Conservation (phyloP, 768 basidiomycete genomes). For the Leccinum olivaceopallidum region DNA sequence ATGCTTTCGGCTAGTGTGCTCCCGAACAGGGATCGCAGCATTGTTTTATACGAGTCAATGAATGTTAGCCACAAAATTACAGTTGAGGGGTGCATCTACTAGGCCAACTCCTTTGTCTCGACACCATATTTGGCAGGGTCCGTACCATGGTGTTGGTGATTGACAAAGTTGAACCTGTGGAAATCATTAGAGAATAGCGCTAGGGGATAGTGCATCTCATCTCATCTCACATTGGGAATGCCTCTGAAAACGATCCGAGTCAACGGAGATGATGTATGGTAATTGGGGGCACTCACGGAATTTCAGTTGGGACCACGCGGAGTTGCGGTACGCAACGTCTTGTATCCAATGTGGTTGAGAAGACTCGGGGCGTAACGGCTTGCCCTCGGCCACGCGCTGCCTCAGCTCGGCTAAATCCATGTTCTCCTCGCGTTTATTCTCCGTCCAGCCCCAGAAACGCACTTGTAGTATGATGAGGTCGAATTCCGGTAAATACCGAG, state of each 20-base stretch:
- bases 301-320: slow-evolving; percentile 91
- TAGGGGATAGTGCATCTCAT: slow-evolving; percentile 1
- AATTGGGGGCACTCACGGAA: slow-evolving; percentile 58
- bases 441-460: slow-evolving; percentile 96
- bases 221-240: slow-evolving; percentile 70
- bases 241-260: slow-evolving; percentile 42
- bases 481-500: slow-evolving; percentile 10
- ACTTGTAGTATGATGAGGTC: slow-evolving; percentile 42
- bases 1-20: not conserved
- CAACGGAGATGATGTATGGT: slow-evolving; percentile 7
- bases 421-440: slow-evolving; percentile 82
- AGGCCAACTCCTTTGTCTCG: slow-evolving; percentile 28
- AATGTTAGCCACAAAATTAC: slow-evolving; percentile 10
- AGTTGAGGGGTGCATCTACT: slow-evolving; percentile 17
- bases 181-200: slow-evolving; percentile 9
- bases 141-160: slow-evolving; percentile 85
- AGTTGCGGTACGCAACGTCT: slow-evolving; percentile 83
- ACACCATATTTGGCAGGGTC: slow-evolving; percentile 79
- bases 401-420: slow-evolving; percentile 78
- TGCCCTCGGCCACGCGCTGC: slow-evolving; percentile 71
- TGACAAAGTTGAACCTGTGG: slow-evolving; percentile 92
- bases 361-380: slow-evolving; percentile 85
- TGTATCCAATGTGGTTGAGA: slow-evolving; percentile 85
- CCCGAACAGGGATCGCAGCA: not conserved
- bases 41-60: not conserved